phyloP scores from a whole-genome alignment of 176 grass and related monocot species.

The Eleusine coracana region DNA sequence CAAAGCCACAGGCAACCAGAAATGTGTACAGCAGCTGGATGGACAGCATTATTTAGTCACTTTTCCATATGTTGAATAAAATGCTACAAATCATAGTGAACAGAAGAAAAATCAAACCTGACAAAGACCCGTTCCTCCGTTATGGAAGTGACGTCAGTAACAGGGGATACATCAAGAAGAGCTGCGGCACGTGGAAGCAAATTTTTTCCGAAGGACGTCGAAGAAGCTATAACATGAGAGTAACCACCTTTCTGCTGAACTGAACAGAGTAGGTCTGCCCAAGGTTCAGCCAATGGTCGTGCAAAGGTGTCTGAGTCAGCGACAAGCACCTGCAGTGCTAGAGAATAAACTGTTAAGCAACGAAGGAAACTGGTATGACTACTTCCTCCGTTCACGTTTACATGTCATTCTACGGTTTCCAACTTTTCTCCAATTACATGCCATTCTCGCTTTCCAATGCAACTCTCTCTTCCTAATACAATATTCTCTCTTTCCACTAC shows the following conservation, averaged over 20 bases:
- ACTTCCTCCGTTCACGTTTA: too few species aligned
- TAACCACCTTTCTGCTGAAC: constrained; percentile 75
- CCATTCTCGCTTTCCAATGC: too few species aligned
- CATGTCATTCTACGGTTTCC: too few species aligned
- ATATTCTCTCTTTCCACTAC: too few species aligned
- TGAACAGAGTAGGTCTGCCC: constrained; percentile 66
- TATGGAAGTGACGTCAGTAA: constrained; percentile 84
- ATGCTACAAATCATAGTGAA: background rate
- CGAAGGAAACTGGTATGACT: background rate
- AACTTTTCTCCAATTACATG: too few species aligned
- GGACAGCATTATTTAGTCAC: background rate
- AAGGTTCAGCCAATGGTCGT: constrained; percentile 82
- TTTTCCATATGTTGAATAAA: background rate
- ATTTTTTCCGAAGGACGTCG: constrained; percentile 96
- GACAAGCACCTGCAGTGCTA: constrained; percentile 68
- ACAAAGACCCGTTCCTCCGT: constrained; percentile 72
- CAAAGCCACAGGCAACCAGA: background rate
- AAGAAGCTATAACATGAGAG: constrained; percentile 82
- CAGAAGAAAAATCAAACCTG: constrained; percentile 50
- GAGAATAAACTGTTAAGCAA: constrained; percentile 26
- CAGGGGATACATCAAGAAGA: constrained; percentile 88
- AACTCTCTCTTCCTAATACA: too few species aligned
- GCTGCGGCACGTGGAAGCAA: constrained; percentile 80
- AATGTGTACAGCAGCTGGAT: background rate
- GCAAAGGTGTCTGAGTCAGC: constrained; percentile 65